Evolutionary conservation across 352 stramenopile species (phyloP).

Genomic region (Thalassiosira exigua): DNA sequence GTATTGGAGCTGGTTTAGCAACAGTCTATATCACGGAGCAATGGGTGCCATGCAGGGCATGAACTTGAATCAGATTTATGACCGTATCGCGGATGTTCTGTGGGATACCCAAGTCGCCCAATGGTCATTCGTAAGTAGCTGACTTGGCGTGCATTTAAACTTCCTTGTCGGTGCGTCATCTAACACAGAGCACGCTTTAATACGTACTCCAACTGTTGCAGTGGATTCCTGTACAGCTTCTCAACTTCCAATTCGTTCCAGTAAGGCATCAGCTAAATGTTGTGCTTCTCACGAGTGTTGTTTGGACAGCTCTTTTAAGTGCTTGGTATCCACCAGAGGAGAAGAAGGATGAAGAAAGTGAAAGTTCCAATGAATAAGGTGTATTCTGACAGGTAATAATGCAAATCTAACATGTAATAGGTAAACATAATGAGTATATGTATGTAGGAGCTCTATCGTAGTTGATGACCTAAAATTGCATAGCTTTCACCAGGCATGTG

Average conservation of each 20-base stretch:
- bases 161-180: too few relatives aligned
- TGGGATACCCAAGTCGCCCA: constrained; percentile 73
- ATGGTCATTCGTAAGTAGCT: constrained; percentile 63
- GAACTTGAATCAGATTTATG: constrained; percentile 55
- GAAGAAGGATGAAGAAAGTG: too few relatives aligned
- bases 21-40: constrained; percentile 75
- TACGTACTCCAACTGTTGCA: too few relatives aligned
- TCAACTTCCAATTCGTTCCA: constrained; percentile 80
- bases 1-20: constrained; percentile 81
- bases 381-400: too few relatives aligned
- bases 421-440: too few relatives aligned
- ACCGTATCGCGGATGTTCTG: constrained; percentile 68
- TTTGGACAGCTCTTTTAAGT: constrained; percentile 76
- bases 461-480: too few relatives aligned
- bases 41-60: constrained; percentile 78
- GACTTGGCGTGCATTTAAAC: too few relatives aligned
- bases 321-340: constrained; percentile 72
- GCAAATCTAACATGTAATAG: too few relatives aligned
- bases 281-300: constrained; percentile 75
- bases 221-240: constrained; percentile 78
- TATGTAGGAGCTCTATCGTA: too few relatives aligned
- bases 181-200: too few relatives aligned
- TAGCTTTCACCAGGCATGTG: too few relatives aligned
- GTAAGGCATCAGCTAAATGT: constrained; percentile 82
- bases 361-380: too few relatives aligned